Evolutionary conservation across 441 rosid species (phyloP), one percentile per base, ranked within the genome.

Genomic region (Pelargonium citronellum): DNA sequence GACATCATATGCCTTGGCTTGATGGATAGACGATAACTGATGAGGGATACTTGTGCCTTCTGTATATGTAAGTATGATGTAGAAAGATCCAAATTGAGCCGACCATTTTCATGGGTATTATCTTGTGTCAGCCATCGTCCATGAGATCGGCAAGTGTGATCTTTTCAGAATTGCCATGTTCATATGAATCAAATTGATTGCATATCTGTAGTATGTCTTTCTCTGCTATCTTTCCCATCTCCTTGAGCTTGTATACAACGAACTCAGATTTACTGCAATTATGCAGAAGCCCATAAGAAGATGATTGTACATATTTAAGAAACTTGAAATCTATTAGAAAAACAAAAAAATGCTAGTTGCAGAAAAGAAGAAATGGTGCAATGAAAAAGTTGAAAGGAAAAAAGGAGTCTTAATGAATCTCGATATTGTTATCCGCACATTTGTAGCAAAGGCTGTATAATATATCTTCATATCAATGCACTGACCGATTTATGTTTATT

Each of bases 191-290:
- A 15, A 55, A 55, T 55, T 55, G 61, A 10, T 55, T 55, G 22
- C 61, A 55, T 15, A 55, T 55, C 61, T 55, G 61, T 55, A 55
- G 8, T 22, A 55, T 55, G 61, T 55, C 61, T 15, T 55, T 55
- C 61, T 55, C 61, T 55, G 16, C 22, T 55, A 55, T 55, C 61
- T 55, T 55, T 55, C 61, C 61, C 61, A 55, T 55, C 61, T 55
- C 61, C 24, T 22, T 55, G 20, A 55, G 61, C 61, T 55, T 55
- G 61, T 55, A 55, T 55, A 55, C 9, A 20, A 55, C 61, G 16
- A 55, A 55, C 9, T 55, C 61, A 1, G 61, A 55, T 55, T 55
- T 55, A 22, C 61, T 55, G 61, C 24, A 55, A 16, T 17, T 55
- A 55, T 15, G 61, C 16, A 3, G 20, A 55, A 55, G 22, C 17